phyloP scores from a whole-genome alignment of 441 rosid genomes.

The Corymbia citriodora region DNA sequence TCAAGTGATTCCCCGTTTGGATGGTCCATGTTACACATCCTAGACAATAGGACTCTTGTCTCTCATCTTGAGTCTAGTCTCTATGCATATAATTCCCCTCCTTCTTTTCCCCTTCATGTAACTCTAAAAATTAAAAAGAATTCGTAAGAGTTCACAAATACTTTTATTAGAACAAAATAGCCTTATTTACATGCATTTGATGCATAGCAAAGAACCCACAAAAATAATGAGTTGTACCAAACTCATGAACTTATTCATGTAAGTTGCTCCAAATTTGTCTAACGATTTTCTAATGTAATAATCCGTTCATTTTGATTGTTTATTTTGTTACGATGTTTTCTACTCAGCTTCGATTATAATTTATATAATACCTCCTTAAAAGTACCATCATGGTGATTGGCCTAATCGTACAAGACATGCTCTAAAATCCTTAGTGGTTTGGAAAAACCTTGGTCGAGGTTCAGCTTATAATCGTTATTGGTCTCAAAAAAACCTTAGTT shows the following conservation, averaged over 20 bases:
- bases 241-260: background rate
- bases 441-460: background rate
- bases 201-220: background rate
- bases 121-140: background rate
- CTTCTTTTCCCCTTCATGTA: background rate
- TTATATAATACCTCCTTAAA: background rate
- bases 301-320: background rate
- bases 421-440: background rate
- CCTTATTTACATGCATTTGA: background rate
- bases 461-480: background rate
- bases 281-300: background rate
- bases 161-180: background rate
- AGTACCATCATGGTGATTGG: background rate
- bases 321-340: background rate
- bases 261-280: background rate
- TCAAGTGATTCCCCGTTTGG: no score
- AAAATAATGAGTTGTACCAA: background rate
- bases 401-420: background rate
- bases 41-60: no score
- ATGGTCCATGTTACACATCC: no score
- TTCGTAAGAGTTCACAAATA: background rate
- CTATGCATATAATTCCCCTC: background rate
- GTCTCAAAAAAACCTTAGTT: background rate
- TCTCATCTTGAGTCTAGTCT: background rate
- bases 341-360: background rate